A percentile compares a stretch with the other conserved stretches of the same genome.
Conservation (phyloP, 2,329 filamentous ascomycete genomes). For the Emergomyces orientalis region DNA sequence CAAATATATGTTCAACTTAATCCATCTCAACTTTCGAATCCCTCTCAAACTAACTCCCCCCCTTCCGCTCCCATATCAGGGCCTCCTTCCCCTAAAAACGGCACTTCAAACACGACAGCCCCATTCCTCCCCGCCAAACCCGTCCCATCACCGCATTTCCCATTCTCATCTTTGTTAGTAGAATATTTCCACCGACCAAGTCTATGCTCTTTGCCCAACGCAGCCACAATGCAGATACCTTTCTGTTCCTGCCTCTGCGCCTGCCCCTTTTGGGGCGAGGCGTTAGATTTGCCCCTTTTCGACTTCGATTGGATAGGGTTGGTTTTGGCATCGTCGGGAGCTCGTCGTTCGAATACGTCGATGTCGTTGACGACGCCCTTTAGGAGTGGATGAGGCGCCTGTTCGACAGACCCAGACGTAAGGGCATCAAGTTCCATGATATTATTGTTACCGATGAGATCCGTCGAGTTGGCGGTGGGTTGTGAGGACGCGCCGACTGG, state of each 20-base stretch:
- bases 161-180: constrained; percentile 21
- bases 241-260: constrained; percentile 19
- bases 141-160: constrained; percentile 27
- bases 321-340: constrained; percentile 20
- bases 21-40: background rate
- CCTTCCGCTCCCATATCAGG: background rate
- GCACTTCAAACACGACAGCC: constrained; percentile 78
- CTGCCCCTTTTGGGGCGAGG: constrained; percentile 12
- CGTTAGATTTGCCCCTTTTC: constrained; percentile 16
- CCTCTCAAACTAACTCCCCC: background rate
- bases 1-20: background rate
- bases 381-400: constrained; percentile 34
- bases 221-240: constrained; percentile 76
- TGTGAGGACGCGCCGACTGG: constrained; percentile 44
- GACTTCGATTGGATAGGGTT: constrained; percentile 18
- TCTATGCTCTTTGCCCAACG: constrained; percentile 75
- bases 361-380: constrained; percentile 83
- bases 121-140: constrained; percentile 58
- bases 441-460: constrained; percentile 17
- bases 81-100: constrained; percentile 27
- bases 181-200: constrained; percentile 67
- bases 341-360: constrained; percentile 63
- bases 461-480: background rate
- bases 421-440: constrained; percentile 19
- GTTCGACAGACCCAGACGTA: constrained; percentile 18